Conservation (phyloP, 495 filamentous ascomycete species). For the Hypoxylon perforatum region DNA sequence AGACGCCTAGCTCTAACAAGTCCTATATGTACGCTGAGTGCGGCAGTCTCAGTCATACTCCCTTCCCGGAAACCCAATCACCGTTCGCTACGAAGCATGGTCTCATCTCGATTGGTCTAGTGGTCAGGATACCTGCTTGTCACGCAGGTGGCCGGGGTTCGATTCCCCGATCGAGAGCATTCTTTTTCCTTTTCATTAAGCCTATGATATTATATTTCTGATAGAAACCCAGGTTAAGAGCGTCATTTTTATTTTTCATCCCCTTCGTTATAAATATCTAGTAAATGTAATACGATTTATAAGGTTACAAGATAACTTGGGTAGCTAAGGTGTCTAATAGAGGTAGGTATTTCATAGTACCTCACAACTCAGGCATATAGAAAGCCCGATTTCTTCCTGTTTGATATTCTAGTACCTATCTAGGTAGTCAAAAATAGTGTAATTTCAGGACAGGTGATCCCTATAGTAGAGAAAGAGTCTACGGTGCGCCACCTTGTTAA, state of each 20-base stretch:
- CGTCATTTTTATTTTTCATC: too few relatives aligned
- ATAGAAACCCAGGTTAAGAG: too few relatives aligned
- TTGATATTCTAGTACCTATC: background rate
- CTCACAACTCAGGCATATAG: too few relatives aligned
- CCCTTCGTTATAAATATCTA: too few relatives aligned
- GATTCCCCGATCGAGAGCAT: conserved; percentile 54
- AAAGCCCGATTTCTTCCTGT: background rate
- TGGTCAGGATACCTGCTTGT: conserved; percentile 47
- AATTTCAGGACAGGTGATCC: background rate
- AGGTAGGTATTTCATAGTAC: too few relatives aligned
- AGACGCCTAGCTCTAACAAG: background rate
- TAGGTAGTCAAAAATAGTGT: background rate
- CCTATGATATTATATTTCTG: conserved; percentile 2
- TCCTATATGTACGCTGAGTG: background rate
- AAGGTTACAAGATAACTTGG: too few relatives aligned
- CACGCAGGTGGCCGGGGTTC: conserved; percentile 56
- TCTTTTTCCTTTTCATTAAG: conserved; percentile 10
- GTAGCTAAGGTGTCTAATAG: too few relatives aligned
- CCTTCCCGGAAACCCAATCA: background rate
- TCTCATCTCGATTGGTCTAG: conserved; percentile 43
- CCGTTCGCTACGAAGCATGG: background rate
- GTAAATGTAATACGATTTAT: too few relatives aligned
- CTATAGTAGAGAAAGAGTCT: background rate
- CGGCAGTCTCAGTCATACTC: background rate
- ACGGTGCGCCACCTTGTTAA: background rate